Evolutionary conservation across 768 basidiomycete genomes (phyloP).

Genomic region (Xerocomus spinulosus): DNA sequence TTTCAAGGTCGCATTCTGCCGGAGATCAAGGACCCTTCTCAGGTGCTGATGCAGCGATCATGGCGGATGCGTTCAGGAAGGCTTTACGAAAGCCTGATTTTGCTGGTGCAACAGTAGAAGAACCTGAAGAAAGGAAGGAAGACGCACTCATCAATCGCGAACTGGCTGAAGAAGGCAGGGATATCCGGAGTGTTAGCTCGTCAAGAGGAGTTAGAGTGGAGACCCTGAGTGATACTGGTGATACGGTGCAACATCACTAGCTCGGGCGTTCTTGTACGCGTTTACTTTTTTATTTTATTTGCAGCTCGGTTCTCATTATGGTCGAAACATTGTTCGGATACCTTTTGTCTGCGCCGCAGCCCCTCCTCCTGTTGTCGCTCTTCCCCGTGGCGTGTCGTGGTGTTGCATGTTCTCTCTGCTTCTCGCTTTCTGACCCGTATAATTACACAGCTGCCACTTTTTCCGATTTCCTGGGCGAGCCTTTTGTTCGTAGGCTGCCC

Average conservation of each 20-base stretch:
- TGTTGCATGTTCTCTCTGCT: conserved; percentile 25
- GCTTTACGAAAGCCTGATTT: conserved; percentile 89
- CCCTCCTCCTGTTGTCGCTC: conserved; percentile 27
- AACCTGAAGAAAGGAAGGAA: conserved; percentile 42
- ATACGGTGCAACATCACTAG: conserved; percentile 44
- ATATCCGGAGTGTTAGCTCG: conserved; percentile 78
- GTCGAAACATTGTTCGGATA: conserved; percentile 33
- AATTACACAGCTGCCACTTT: conserved; percentile 26
- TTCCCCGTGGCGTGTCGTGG: conserved; percentile 27
- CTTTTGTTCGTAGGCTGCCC: conserved; percentile 24
- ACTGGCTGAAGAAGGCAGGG: conserved; percentile 85
- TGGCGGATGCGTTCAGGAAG: conserved; percentile 89
- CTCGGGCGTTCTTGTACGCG: conserved; percentile 34
- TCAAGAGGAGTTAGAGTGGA: conserved; percentile 78
- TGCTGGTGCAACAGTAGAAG: conserved; percentile 61
- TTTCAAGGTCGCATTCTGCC: conserved; percentile 55
- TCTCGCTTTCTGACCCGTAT: conserved; percentile 31
- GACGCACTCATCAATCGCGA: conserved; percentile 56
- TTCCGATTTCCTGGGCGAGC: conserved; percentile 20
- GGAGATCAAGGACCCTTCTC: conserved; percentile 71
- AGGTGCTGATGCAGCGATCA: conserved; percentile 83
- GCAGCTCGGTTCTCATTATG: conserved; percentile 31
- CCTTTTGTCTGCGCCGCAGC: conserved; percentile 27
- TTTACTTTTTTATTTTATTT: conserved; percentile 35
- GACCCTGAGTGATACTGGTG: conserved; percentile 53